A percentile compares a stretch with the other conserved stretches of the same genome.
These are phyloP conservation scores for Przewalskia tangutica DNA, from an alignment of 257 asterid species.

Conservation along the genomic window DNA sequence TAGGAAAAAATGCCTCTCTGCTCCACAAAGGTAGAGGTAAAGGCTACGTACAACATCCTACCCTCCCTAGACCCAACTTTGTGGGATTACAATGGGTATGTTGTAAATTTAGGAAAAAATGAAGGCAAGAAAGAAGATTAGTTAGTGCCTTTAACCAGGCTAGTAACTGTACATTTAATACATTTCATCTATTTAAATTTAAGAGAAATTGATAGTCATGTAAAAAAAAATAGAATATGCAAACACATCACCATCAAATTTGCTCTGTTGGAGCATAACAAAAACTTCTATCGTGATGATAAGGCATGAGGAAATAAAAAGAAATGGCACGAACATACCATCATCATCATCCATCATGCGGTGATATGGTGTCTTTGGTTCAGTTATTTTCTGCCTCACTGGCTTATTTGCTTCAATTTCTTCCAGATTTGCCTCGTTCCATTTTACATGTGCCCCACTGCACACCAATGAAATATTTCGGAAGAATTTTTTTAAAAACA, in stretches of 20 bases:
- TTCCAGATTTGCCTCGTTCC: constrained; percentile 80
- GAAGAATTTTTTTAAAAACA: neutral
- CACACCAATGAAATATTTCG: constrained; percentile 11
- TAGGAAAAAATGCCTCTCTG: no score
- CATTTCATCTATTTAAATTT: neutral
- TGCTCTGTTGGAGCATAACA: neutral
- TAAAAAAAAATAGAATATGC: neutral
- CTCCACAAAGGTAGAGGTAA: neutral
- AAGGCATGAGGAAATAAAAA: neutral
- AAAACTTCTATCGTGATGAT: neutral
- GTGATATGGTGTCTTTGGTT: constrained; percentile 96
- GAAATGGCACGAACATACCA: constrained; percentile 28
- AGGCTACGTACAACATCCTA: no score
- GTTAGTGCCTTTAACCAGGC: neutral
- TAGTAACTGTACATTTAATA: neutral
- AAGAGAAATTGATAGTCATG: neutral
- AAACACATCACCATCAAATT: neutral
- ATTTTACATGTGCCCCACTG: constrained; percentile 56
- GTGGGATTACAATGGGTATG: no score
- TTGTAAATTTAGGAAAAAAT: no score
- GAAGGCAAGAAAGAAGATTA: neutral
- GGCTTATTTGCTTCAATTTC: constrained; percentile 95
- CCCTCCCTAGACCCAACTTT: neutral
- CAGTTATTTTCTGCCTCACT: constrained; percentile 87
- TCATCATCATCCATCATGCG: constrained; percentile 62